Evolutionary conservation across 192 early-diverging fungal species (phyloP).

Genomic region (Rhizophagus sp.): DNA sequence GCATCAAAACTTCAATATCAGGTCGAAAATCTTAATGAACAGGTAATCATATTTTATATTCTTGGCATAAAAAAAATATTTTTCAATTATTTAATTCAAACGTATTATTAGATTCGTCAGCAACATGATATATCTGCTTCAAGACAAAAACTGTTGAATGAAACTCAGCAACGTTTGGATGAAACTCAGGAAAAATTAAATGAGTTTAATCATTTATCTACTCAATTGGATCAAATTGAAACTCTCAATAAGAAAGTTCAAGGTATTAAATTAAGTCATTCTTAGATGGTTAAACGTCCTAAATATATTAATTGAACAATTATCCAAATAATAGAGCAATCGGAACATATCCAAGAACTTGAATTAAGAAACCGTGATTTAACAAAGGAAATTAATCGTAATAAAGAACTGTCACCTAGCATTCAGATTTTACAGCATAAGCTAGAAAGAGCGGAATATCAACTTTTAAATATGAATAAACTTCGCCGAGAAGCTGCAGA

Average conservation of each 20-base stretch:
- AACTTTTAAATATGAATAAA: slow-evolving; percentile 7
- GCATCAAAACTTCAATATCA: background rate
- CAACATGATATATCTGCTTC: slow-evolving; percentile 9
- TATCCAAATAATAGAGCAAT: slow-evolving; percentile 2
- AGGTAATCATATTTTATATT: background rate
- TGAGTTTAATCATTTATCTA: background rate
- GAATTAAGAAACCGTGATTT: background rate
- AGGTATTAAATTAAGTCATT: background rate
- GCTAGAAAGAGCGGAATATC: background rate
- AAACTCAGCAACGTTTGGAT: slow-evolving; percentile 4
- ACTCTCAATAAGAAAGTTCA: background rate
- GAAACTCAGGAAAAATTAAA: slow-evolving; percentile 5
- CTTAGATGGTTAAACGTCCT: background rate
- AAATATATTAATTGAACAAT: background rate
- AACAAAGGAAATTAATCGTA: background rate
- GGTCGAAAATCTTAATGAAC: background rate
- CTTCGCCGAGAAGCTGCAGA: background rate
- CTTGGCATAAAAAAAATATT: background rate
- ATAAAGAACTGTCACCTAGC: slow-evolving; percentile 9
- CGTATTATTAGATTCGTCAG: background rate
- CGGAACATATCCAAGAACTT: background rate
- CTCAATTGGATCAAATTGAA: slow-evolving; percentile 1
- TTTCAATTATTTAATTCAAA: background rate
- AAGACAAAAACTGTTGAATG: background rate
- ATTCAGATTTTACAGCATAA: slow-evolving; percentile 15